These are phyloP conservation scores for Lactarius quietus DNA, from an alignment of 768 basidiomycete species.

Conservation along the genomic window DNA sequence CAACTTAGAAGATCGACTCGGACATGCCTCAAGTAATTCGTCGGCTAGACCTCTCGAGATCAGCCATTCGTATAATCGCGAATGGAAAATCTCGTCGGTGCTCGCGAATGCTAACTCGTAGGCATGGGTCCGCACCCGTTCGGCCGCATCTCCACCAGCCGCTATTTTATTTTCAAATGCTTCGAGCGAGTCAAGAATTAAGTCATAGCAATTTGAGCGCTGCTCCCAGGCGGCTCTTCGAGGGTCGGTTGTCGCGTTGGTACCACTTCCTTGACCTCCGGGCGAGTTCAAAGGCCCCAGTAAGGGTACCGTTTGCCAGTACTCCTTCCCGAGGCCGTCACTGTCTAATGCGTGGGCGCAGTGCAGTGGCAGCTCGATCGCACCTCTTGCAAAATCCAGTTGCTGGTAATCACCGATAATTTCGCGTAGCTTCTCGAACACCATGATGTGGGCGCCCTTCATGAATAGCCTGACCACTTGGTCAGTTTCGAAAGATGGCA, in stretches of 20 bases:
- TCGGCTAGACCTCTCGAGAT: constrained; percentile 76
- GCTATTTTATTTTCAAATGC: constrained; percentile 66
- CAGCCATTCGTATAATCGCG: constrained; percentile 92
- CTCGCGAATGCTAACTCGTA: constrained; percentile 83
- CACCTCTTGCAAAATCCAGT: constrained; percentile 79
- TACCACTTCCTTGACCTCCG: background rate
- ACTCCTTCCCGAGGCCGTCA: constrained; percentile 69
- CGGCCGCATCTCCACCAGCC: constrained; percentile 46
- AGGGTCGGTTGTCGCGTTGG: constrained; percentile 33
- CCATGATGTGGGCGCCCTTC: constrained; percentile 82
- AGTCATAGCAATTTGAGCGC: constrained; percentile 73
- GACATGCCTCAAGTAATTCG: constrained; percentile 79
- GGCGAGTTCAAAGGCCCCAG: background rate
- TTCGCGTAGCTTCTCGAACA: constrained; percentile 80
- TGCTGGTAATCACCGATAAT: constrained; percentile 88
- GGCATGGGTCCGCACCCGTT: constrained; percentile 75
- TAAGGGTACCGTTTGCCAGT: constrained; percentile 54
- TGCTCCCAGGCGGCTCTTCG: constrained; percentile 55
- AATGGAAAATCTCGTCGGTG: constrained; percentile 92
- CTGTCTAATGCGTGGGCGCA: constrained; percentile 80
- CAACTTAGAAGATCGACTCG: constrained; percentile 4
- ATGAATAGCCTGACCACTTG: constrained; percentile 63
- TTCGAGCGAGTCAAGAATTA: constrained; percentile 74
- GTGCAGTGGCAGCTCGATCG: constrained; percentile 77
- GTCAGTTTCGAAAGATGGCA: background rate